Conservation (phyloP, 164 flowering plant genomes). For the Dillenia suffruticosa region DNA sequence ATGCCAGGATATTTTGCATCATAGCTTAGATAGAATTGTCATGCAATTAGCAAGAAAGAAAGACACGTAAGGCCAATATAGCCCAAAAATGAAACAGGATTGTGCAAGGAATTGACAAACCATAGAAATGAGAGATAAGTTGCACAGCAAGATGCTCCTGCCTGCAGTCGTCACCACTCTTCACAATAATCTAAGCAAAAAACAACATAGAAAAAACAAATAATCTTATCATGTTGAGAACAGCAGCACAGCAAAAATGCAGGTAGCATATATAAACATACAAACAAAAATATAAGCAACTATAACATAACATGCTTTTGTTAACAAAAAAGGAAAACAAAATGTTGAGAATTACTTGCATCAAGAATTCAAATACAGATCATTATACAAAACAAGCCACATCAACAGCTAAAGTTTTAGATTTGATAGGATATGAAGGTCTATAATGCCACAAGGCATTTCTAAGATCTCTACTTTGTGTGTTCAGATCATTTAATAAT, state of each 20-base stretch:
- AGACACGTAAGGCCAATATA: neutral
- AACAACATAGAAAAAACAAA: constrained; percentile 3
- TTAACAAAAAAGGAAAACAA: too few species aligned
- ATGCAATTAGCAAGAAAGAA: neutral
- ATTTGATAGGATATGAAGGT: too few species aligned
- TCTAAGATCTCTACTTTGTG: too few species aligned
- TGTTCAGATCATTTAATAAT: too few species aligned
- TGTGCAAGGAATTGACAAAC: constrained; percentile 27
- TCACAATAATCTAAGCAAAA: constrained; percentile 71
- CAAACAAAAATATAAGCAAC: neutral
- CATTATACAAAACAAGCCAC: too few species aligned
- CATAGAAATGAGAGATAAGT: constrained; percentile 94
- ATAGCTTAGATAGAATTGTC: neutral
- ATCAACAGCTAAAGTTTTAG: too few species aligned
- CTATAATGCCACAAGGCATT: too few species aligned
- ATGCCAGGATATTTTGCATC: too few species aligned
- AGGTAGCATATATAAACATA: neutral
- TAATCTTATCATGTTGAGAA: neutral
- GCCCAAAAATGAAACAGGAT: neutral
- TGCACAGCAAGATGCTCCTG: constrained; percentile 99
- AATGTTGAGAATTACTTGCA: too few species aligned
- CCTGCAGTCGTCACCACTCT: constrained; percentile 99
- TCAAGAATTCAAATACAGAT: too few species aligned
- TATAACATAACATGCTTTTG: neutral
- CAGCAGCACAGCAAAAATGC: neutral